Evolutionary conservation across 139 green algal species (phyloP).

Genomic region (Chlamydomonas urium): DNA sequence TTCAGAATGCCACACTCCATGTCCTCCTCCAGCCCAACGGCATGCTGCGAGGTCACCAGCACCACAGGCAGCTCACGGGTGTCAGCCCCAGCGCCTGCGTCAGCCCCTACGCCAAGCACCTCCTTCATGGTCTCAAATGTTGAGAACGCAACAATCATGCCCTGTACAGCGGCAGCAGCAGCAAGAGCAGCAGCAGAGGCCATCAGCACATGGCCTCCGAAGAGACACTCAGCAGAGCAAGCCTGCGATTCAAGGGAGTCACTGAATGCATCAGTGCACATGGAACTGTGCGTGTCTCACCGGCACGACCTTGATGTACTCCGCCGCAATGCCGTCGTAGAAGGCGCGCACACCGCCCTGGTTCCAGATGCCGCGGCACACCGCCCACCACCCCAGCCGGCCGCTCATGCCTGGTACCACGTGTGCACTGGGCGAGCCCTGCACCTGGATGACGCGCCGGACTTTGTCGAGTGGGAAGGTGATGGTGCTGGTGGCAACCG

Average conservation of each 20-base stretch:
- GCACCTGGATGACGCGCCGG: slow-evolving; percentile 12
- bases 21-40: no score
- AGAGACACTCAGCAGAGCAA: no score
- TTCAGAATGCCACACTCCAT: no score
- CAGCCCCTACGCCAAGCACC: background rate
- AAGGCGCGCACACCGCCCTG: background rate
- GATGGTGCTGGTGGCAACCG: background rate
- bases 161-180: background rate
- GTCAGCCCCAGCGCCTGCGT: background rate
- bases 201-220: no score
- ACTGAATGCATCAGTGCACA: no score
- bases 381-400: background rate
- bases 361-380: background rate
- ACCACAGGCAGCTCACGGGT: no score
- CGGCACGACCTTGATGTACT: slow-evolving; percentile 18
- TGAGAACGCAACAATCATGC: slow-evolving; percentile 7
- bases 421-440: background rate
- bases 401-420: background rate
- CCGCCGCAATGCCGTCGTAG: slow-evolving; percentile 5
- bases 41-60: no score
- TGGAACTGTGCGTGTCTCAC: no score
- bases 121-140: background rate
- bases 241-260: no score
- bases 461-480: slow-evolving; percentile 10
- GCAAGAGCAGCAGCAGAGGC: background rate